These are phyloP conservation scores for Phytophthora pinifolia DNA, from an alignment of 352 stramenopile species.

Conservation along the genomic window DNA sequence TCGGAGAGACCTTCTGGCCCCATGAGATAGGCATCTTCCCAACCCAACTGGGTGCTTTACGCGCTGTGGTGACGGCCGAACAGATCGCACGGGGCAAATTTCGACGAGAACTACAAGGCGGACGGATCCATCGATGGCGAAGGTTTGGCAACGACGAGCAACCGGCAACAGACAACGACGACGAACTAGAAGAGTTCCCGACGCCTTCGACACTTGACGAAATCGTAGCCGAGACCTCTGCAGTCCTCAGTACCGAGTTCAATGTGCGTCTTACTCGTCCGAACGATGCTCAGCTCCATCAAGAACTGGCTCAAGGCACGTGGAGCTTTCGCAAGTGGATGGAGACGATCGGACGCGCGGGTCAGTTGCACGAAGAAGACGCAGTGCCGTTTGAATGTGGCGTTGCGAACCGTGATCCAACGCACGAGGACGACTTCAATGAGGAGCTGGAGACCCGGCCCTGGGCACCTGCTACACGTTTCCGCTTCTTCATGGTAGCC, in stretches of 20 bases:
- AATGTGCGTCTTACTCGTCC: conserved; percentile 33
- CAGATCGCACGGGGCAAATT: conserved; percentile 49
- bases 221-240: conserved; percentile 47
- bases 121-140: conserved; percentile 20
- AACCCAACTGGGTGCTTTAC: conserved; percentile 52
- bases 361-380: conserved; percentile 52
- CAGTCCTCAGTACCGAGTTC: conserved; percentile 45
- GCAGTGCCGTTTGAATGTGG: conserved; percentile 26
- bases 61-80: conserved; percentile 61
- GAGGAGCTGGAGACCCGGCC: conserved; percentile 5
- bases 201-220: conserved; percentile 42
- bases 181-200: conserved; percentile 35
- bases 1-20: conserved; percentile 37
- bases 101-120: conserved; percentile 43
- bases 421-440: conserved; percentile 5
- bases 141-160: neutral
- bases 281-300: conserved; percentile 47
- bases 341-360: conserved; percentile 35
- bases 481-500: conserved; percentile 59
- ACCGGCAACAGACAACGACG: neutral
- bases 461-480: conserved; percentile 44
- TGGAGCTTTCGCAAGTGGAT: conserved; percentile 59
- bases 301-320: conserved; percentile 28
- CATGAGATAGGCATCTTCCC: conserved; percentile 55
- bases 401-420: neutral